These are phyloP conservation scores for Patellifolia procumbens DNA, from an alignment of 179 eudicot species.

Conservation along the genomic window DNA sequence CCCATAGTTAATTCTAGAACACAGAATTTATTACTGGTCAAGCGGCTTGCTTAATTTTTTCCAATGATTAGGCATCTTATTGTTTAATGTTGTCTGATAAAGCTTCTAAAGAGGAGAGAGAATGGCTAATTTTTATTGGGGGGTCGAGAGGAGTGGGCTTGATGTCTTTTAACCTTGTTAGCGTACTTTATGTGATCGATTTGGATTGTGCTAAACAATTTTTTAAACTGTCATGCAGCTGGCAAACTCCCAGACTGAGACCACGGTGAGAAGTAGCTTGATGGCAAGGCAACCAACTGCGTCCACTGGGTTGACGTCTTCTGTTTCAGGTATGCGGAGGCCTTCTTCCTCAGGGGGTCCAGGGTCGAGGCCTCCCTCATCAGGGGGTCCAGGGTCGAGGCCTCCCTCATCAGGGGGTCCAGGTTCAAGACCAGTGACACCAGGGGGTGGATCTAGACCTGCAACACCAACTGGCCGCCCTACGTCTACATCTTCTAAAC, in stretches of 20 bases:
- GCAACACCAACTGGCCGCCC: constrained; percentile 92
- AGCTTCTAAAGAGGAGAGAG: not conserved
- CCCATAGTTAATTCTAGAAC: not conserved
- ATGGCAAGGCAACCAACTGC: constrained; percentile 59
- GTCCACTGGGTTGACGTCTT: constrained; percentile 62
- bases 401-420: constrained; percentile 74
- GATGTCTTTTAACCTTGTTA: not conserved
- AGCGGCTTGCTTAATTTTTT: constrained; percentile 12
- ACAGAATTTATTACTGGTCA: not conserved
- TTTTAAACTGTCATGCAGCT: constrained; percentile 45
- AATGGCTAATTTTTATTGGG: not conserved
- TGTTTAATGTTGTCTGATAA: constrained; percentile 2
- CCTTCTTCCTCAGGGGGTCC: constrained; percentile 91
- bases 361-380: constrained; percentile 77
- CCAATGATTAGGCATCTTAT: constrained; percentile 10
- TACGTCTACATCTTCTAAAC: constrained; percentile 55
- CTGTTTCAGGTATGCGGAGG: constrained; percentile 64
- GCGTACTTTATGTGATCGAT: not conserved
- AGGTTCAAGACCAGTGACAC: constrained; percentile 51
- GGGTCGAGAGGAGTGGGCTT: not conserved
- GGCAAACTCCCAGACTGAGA: constrained; percentile 69
- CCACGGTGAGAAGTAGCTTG: constrained; percentile 54
- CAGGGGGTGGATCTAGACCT: constrained; percentile 85
- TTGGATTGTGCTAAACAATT: constrained; percentile 13
- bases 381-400: constrained; percentile 88